phyloP scores from a whole-genome alignment of 2,329 filamentous ascomycete genomes.

The Sphaerulina musiva region DNA sequence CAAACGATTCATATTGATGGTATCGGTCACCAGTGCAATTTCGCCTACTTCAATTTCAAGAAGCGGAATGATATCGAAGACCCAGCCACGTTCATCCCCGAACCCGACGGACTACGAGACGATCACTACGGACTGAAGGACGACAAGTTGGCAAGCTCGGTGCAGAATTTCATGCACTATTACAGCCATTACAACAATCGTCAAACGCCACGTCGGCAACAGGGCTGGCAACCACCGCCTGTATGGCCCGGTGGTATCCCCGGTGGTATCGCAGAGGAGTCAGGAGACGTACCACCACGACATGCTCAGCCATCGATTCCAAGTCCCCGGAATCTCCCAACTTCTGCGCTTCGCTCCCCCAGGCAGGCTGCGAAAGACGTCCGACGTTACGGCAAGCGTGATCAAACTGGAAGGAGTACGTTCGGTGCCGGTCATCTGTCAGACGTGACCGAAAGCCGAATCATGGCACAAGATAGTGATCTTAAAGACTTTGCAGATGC shows the following conservation, averaged over 20 bases:
- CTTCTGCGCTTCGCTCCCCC: slow-evolving; percentile 18
- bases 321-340: slow-evolving; percentile 5
- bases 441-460: slow-evolving; percentile 38
- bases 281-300: slow-evolving; percentile 1
- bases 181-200: slow-evolving; percentile 48
- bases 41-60: slow-evolving; percentile 95
- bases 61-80: slow-evolving; percentile 56
- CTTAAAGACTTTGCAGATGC: slow-evolving; percentile 46
- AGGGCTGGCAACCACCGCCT: slow-evolving; percentile 29
- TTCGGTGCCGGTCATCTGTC: background rate
- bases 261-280: slow-evolving; percentile 22
- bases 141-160: slow-evolving; percentile 96
- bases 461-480: slow-evolving; percentile 51
- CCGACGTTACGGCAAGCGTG: no score
- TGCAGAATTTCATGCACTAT: slow-evolving; percentile 90
- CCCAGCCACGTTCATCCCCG: slow-evolving; percentile 32
- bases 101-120: slow-evolving; percentile 57
- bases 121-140: slow-evolving; percentile 95
- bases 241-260: slow-evolving; percentile 30
- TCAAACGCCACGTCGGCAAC: slow-evolving; percentile 23
- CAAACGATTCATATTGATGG: slow-evolving; percentile 97
- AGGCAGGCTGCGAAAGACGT: background rate
- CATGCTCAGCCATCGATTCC: background rate
- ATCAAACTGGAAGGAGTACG: background rate
- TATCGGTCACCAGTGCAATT: slow-evolving; percentile 91